phyloP scores from a whole-genome alignment of 129 eudicot genomes.

The Daucus carota region DNA sequence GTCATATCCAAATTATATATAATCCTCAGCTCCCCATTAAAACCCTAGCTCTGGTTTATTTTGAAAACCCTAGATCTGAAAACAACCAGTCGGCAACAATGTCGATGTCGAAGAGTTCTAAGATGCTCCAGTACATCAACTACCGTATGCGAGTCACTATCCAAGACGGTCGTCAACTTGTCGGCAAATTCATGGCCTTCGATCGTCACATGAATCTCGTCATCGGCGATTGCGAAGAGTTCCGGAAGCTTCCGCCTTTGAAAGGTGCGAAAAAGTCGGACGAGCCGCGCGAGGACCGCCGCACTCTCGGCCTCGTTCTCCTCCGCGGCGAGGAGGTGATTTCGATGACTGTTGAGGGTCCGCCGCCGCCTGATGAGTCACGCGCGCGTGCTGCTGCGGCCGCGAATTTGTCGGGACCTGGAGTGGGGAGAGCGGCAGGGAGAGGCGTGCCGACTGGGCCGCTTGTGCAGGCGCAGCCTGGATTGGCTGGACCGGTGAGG shows the following conservation, averaged over 20 bases:
- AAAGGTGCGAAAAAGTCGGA: conserved; percentile 50
- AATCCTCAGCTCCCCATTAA: neutral
- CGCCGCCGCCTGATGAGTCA: conserved; percentile 91
- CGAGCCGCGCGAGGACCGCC: conserved; percentile 73
- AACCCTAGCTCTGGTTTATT: neutral
- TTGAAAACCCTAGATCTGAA: conserved; percentile 2
- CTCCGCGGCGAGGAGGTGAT: conserved; percentile 88
- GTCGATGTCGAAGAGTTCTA: conserved; percentile 97
- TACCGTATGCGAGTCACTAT: conserved; percentile 87
- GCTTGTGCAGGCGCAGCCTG: conserved; percentile 72
- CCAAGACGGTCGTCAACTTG: conserved; percentile 91
- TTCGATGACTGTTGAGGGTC: conserved; percentile 95
- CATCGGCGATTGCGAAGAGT: conserved; percentile 96
- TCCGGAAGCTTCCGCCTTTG: conserved; percentile 72
- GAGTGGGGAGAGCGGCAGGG: conserved; percentile 77
- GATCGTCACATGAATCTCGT: conserved; percentile 99
- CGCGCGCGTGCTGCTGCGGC: conserved; percentile 56
- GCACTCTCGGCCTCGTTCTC: conserved; percentile 80
- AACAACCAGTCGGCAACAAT: conserved; percentile 13
- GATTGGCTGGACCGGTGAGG: conserved; percentile 81
- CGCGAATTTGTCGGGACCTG: conserved; percentile 61
- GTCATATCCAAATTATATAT: neutral
- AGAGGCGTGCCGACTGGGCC: conserved; percentile 71
- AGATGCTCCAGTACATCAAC: conserved; percentile 90
- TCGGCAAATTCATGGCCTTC: conserved; percentile 98